Evolutionary conservation across 495 filamentous ascomycete species (phyloP), one percentile per base, ranked within the genome.

Genomic region (Podospora anserina): DNA sequence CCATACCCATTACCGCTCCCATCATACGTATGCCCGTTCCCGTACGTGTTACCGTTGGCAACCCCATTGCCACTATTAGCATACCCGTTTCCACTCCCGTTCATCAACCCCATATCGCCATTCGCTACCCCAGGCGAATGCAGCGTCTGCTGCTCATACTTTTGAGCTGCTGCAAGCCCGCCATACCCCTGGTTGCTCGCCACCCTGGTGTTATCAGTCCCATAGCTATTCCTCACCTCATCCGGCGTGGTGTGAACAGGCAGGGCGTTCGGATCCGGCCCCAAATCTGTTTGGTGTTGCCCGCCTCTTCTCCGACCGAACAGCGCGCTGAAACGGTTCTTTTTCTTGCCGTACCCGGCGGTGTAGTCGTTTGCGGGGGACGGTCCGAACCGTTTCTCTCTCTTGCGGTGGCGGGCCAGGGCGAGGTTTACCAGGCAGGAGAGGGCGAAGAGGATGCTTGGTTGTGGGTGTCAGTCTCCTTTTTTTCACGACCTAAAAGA

Each of bases 311-410:
- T 65, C 32, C 74, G 67, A 56, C 74, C 70, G 63, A 80, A 81
- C 72, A 57, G 74, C 72, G 3, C 76, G 30, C 30, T 60, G 61
- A 13, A 59, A 3, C 76, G 75, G 13, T 77, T 75, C 49, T 80
- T 75, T 44, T 80, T 76, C 30, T 79, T 83, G 69, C 83, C 83
- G 64, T 80, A 87, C 64, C 91, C 92, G 30, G 85, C 87, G 20
- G 71, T 70, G 64, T 69, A 73, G 53, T 68, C 57, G 55, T 73
- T 94, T 63, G 85, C 82, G 7, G 92, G 91, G 68, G 87, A 85
- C 27, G 92, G 91, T 53, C 91, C 92, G 81, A 88, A 92, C 62
- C 89, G 87, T 78, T 90, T 90, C 81, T 95, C 91, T 74, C 89
- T 89, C 74, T 88, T 86, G 80, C 90, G 90, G 77, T 92, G 82